phyloP scores from a whole-genome alignment of 345 rosid species.

The Syzygium oleosum region DNA sequence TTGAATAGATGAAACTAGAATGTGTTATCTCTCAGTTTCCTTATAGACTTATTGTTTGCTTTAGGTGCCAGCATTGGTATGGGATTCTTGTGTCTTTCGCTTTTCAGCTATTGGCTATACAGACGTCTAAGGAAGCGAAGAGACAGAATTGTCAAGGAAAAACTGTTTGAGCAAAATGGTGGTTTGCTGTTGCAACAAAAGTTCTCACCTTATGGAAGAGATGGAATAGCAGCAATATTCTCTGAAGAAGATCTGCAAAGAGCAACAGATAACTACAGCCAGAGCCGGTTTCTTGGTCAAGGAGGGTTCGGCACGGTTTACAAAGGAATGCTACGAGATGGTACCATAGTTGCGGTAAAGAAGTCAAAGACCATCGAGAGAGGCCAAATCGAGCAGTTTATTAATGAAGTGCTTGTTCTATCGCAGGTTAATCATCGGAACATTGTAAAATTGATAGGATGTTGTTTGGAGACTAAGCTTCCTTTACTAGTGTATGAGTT shows the following conservation, averaged over 20 bases:
- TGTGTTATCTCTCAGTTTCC: not conserved
- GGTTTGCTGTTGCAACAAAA: conserved; percentile 28
- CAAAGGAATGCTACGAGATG: conserved; percentile 28
- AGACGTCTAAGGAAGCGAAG: not conserved
- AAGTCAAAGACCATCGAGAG: conserved; percentile 24
- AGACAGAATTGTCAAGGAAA: not conserved
- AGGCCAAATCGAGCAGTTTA: conserved; percentile 34
- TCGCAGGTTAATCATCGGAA: conserved; percentile 39
- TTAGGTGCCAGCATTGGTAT: conserved; percentile 7
- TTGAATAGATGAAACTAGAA: not conserved
- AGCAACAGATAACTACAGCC: conserved; percentile 28
- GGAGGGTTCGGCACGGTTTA: conserved; percentile 40
- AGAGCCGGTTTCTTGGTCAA: conserved; percentile 21
- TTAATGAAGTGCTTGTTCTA: conserved; percentile 36
- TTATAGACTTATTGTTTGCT: not conserved
- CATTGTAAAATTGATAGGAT: conserved; percentile 39
- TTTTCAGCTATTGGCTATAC: conserved; percentile 2
- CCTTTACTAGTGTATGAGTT: conserved; percentile 38
- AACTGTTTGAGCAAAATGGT: conserved; percentile 18
- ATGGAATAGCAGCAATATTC: conserved; percentile 17
- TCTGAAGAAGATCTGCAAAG: conserved; percentile 22
- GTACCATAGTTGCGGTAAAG: conserved; percentile 29
- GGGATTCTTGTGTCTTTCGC: conserved; percentile 2
- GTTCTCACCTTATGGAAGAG: not conserved
- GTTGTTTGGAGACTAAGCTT: conserved; percentile 40